phyloP scores from a whole-genome alignment of 768 basidiomycete genomes.

The Paxillus ammoniavirescens region DNA sequence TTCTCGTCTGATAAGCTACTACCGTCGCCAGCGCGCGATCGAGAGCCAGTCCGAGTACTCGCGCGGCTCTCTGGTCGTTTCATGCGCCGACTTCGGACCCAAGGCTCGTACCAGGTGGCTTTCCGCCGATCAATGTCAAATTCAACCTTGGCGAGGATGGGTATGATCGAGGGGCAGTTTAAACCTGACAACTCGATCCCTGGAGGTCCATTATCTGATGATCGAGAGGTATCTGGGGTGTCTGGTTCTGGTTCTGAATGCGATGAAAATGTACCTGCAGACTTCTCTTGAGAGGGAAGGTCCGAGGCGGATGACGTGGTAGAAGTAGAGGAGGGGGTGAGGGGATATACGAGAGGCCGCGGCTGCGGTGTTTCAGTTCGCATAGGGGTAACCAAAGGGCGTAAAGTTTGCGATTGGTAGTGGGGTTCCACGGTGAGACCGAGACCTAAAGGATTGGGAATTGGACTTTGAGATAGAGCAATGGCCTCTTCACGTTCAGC shows the following conservation, averaged over 20 bases:
- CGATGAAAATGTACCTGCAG: slow-evolving; percentile 45
- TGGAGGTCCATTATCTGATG: slow-evolving; percentile 37
- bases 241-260: slow-evolving; percentile 46
- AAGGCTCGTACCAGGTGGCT: slow-evolving; percentile 86
- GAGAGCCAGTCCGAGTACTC: slow-evolving; percentile 25
- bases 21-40: slow-evolving; percentile 21
- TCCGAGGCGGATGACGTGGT: slow-evolving; percentile 56
- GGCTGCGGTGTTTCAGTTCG: slow-evolving; percentile 36
- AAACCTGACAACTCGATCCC: slow-evolving; percentile 68
- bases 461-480: slow-evolving; percentile 33
- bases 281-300: slow-evolving; percentile 45
- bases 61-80: slow-evolving; percentile 51
- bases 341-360: slow-evolving; percentile 30
- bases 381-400: slow-evolving; percentile 48
- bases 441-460: slow-evolving; percentile 42
- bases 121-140: slow-evolving; percentile 85
- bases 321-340: slow-evolving; percentile 44
- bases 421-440: slow-evolving; percentile 41
- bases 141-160: slow-evolving; percentile 90
- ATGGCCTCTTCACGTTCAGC: slow-evolving; percentile 50
- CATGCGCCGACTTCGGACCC: slow-evolving; percentile 63
- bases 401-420: slow-evolving; percentile 32
- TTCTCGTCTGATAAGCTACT: slow-evolving; percentile 25
- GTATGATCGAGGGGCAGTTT: slow-evolving; percentile 61
- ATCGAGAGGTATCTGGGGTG: slow-evolving; percentile 54